Evolutionary conservation across 805 yeast genomes (phyloP).

Genomic region (Ogataea ramenticola): DNA sequence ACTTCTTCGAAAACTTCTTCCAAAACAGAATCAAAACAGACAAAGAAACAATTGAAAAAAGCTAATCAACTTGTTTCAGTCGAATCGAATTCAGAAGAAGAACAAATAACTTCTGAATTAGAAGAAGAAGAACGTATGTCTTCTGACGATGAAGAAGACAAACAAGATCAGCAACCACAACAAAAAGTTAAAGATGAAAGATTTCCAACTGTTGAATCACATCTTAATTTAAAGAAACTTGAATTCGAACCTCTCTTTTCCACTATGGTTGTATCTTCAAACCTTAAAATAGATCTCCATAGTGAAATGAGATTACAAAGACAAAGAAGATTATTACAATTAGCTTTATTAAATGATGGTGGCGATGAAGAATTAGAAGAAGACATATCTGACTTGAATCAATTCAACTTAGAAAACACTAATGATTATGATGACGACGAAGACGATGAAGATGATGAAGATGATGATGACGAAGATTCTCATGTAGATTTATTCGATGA

Average conservation of each 20-base stretch:
- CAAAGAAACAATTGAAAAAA: too few species aligned
- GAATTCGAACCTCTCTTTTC: constrained; percentile 16
- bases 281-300: constrained; percentile 14
- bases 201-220: neutral
- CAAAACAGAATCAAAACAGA: neutral
- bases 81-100: too few species aligned
- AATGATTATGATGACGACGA: neutral
- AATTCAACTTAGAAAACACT: neutral
- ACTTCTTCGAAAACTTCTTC: too few species aligned
- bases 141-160: neutral
- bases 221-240: constrained; percentile 1
- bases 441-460: constrained; percentile 1
- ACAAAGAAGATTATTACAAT: constrained; percentile 21
- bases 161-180: neutral
- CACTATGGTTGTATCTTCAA: constrained; percentile 17
- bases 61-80: too few species aligned
- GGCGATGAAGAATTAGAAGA: constrained; percentile 5
- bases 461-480: constrained; percentile 5
- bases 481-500: constrained; percentile 12
- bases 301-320: constrained; percentile 25
- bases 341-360: constrained; percentile 14
- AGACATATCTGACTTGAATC: neutral
- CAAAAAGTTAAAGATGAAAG: neutral
- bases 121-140: neutral
- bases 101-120: neutral